Evolutionary conservation across 371 early-diverging fungal genomes (phyloP), one percentile per base, ranked within the genome.

Genomic region (Rozella allomycis): DNA sequence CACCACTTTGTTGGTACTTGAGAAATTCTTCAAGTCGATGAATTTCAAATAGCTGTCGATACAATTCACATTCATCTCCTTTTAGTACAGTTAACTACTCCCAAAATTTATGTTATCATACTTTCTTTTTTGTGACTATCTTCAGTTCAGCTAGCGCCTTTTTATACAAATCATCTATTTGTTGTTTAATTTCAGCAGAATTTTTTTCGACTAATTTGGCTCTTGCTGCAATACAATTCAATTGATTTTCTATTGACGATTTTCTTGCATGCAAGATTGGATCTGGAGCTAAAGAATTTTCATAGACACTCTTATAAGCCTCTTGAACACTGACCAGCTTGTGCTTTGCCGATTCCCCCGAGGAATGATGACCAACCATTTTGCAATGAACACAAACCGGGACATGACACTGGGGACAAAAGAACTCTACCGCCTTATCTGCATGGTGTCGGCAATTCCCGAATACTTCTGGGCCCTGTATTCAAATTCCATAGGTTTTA

Each of bases 341-440:
- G 37, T 67, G 67, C 31, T 47, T 47, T 5, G 55, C 47, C 6
- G 59, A 49, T 31, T 67, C 64, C 6, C 58, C 66, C 28, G 50
- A 53, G 0, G 59, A 50, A 31, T 67, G 67, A 40, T 57, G 52
- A 5, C 67, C 64, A 4, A 63, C 51, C 58, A 67, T 63, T 31
- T 60, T 64, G 42, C 67, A 67, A 30, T 38, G 49, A 10, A 67
- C 60, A 45, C 67, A 67, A 3, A 67, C 67, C 13, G 61, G 61
- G 12, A 59, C 43, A 31, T 59, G 62, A 45, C 67, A 67, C 27
- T 55, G 57, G 3, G 61, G 51, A 47, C 67, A 67, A 34, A 60
- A 67, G 43, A 58, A 67, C 43, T 67, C 58, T 20, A 61, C 49
- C 18, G 36, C 25, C 35, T 59, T 54, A 21, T 59, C 62, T 3